Conservation (phyloP, 176 grass and related monocot genomes). For the Triticum aestivum region IWGSC_CS_RefSeq_v2.1 NC_057801.1:512608404-512608903, state of each 20-base stretch:
- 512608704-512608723: neutral
- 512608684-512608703: neutral
- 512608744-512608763: neutral
- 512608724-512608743: too few relatives aligned
- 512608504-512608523: neutral
- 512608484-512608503: neutral
- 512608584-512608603: neutral
- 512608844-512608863: neutral
- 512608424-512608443: too few relatives aligned
- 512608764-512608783: slow-evolving; percentile 11
- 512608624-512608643: neutral
- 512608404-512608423: neutral
- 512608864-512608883: neutral
- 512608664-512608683: neutral
- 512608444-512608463: neutral
- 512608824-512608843: neutral
- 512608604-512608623: neutral
- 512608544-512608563: too few relatives aligned
- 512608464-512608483: neutral
- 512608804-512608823: slow-evolving; percentile 2
- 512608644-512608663: neutral
- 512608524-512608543: neutral
- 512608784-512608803: neutral
- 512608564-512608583: neutral
- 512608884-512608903: too few relatives aligned